Percentiles rank a stretch among this genome's conserved stretches.
These are phyloP conservation scores for Pseudofabraea citricarpa DNA, from an alignment of 2,329 filamentous ascomycete genomes.

Conservation along the genomic window DNA sequence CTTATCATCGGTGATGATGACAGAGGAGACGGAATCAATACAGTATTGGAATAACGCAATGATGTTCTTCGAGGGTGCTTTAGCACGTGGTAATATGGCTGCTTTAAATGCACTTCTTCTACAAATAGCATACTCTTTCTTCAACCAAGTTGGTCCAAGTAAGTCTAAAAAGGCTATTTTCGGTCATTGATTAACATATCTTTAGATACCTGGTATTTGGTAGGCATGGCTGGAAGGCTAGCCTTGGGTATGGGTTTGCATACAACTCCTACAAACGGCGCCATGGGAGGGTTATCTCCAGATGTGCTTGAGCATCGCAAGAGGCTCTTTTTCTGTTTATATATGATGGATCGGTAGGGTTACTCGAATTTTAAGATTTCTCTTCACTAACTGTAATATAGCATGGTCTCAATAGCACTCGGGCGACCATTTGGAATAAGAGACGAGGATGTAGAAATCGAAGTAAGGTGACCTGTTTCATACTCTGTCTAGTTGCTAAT, in stretches of 20 bases:
- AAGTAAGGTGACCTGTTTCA: slow-evolving; percentile 16
- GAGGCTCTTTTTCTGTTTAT: slow-evolving; percentile 40
- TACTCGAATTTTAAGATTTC: not conserved
- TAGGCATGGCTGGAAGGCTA: slow-evolving; percentile 37
- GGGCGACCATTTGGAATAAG: slow-evolving; percentile 41
- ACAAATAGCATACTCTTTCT: slow-evolving; percentile 43
- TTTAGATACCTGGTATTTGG: slow-evolving; percentile 40
- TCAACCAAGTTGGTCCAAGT: slow-evolving; percentile 42
- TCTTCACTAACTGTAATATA: slow-evolving; percentile 11
- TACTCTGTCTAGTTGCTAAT: not conserved
- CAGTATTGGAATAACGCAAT: slow-evolving; percentile 40
- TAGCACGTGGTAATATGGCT: slow-evolving; percentile 35
- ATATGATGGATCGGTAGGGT: slow-evolving; percentile 42
- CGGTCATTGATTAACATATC: not conserved
- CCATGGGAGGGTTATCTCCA: not conserved
- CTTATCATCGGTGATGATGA: slow-evolving; percentile 36
- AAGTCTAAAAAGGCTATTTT: slow-evolving; percentile 11
- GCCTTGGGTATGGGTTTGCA: slow-evolving; percentile 40
- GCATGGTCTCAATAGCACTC: slow-evolving; percentile 38
- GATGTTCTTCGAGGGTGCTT: slow-evolving; percentile 33
- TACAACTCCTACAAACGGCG: slow-evolving; percentile 26
- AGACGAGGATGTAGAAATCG: slow-evolving; percentile 40
- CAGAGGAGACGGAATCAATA: slow-evolving; percentile 37
- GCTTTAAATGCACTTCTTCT: slow-evolving; percentile 39
- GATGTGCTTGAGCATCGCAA: slow-evolving; percentile 32